Percentiles rank a stretch among this genome's conserved stretches.
Conservation (phyloP, 2,329 filamentous ascomycete species). For the Uncinocarpus reesii region DNA sequence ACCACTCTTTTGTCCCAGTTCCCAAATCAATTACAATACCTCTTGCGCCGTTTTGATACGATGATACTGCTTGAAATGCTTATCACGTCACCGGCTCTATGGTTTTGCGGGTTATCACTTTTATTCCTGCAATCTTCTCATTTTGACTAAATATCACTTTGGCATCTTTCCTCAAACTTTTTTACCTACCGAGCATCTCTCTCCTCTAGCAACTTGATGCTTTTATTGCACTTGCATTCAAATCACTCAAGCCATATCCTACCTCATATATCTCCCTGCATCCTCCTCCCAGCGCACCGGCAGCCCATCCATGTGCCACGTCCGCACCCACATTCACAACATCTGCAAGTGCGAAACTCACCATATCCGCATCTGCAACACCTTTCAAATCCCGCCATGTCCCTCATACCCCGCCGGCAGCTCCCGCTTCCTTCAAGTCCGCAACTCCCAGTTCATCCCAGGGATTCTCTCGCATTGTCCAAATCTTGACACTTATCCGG, state of each 20-base stretch:
- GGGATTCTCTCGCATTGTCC: constrained; percentile 11
- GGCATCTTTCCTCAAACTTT: background rate
- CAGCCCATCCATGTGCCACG: constrained; percentile 16
- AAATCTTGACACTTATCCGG: constrained; percentile 7
- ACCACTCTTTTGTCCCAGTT: background rate
- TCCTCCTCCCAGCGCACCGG: too few species aligned
- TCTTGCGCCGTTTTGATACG: too few species aligned
- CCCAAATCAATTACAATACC: too few species aligned
- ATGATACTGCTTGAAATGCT: background rate
- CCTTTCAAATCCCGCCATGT: constrained; percentile 7
- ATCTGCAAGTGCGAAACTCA: constrained; percentile 16
- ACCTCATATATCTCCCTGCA: too few species aligned
- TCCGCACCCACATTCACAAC: constrained; percentile 16
- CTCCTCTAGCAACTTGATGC: background rate
- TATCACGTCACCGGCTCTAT: background rate
- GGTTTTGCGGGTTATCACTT: background rate
- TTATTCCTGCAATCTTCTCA: background rate
- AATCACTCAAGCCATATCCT: too few species aligned
- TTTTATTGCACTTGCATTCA: too few species aligned
- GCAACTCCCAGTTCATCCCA: constrained; percentile 9
- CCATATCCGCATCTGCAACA: constrained; percentile 15
- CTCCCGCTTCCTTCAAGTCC: constrained; percentile 5
- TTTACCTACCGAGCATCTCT: background rate
- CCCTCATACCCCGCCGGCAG: constrained; percentile 1
- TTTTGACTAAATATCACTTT: background rate